Percentiles rank a stretch among this genome's conserved stretches.
phyloP scores from a whole-genome alignment of 148 eudicot genomes.

The Hydrangea macrophylla region DNA sequence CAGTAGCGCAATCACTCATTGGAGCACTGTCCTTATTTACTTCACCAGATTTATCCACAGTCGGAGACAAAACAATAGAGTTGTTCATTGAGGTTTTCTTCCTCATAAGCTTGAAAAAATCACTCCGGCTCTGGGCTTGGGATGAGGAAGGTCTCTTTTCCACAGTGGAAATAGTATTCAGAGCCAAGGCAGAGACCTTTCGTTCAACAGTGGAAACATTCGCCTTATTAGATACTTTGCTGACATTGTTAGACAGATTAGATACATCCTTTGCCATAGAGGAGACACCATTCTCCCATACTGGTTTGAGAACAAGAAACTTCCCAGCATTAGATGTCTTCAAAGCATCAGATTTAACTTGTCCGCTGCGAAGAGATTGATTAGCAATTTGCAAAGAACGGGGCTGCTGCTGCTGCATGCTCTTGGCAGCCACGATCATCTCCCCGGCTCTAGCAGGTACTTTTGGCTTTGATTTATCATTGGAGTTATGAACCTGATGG shows the following conservation, averaged over 20 bases:
- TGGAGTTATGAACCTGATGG: slow-evolving; percentile 48
- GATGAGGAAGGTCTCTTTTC: slow-evolving; percentile 60
- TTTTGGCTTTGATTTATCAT: slow-evolving; percentile 71
- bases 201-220: slow-evolving; percentile 34
- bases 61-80: slow-evolving; percentile 30
- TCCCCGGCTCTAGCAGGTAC: slow-evolving; percentile 45
- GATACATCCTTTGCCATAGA: slow-evolving; percentile 40
- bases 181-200: slow-evolving; percentile 39
- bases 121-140: slow-evolving; percentile 73
- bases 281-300: slow-evolving; percentile 52
- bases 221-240: slow-evolving; percentile 33
- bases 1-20: slow-evolving; percentile 19
- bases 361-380: slow-evolving; percentile 44
- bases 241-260: slow-evolving; percentile 28
- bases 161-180: slow-evolving; percentile 30
- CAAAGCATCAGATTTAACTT: slow-evolving; percentile 39
- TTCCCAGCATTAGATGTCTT: slow-evolving; percentile 49
- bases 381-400: slow-evolving; percentile 41
- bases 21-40: slow-evolving; percentile 27
- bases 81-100: slow-evolving; percentile 43
- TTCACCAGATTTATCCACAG: slow-evolving; percentile 33
- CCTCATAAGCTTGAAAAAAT: slow-evolving; percentile 83
- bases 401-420: slow-evolving; percentile 45
- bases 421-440: slow-evolving; percentile 37
- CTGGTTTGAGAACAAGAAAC: slow-evolving; percentile 61